A percentile compares a stretch with the other conserved stretches of the same genome.
These are phyloP conservation scores for Aspergillus asperescens DNA, from an alignment of 495 filamentous ascomycete species.

Conservation along the genomic window DNA sequence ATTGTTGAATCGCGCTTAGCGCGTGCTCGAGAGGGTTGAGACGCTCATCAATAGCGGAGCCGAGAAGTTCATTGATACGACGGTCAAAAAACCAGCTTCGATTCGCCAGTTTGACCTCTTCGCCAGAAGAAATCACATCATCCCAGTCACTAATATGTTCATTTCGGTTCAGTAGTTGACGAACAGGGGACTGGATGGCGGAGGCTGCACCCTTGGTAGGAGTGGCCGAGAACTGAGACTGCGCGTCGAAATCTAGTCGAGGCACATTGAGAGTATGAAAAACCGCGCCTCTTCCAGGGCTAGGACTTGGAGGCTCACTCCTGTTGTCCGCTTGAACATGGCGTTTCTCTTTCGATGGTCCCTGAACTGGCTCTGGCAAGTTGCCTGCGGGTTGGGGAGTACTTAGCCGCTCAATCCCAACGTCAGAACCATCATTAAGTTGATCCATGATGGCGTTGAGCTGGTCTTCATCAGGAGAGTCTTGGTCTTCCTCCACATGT, in stretches of 20 bases:
- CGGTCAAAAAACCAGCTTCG: slow-evolving; percentile 79
- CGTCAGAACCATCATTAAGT: slow-evolving; percentile 65
- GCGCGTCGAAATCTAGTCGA: slow-evolving; percentile 40
- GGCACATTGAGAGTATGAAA: slow-evolving; percentile 42
- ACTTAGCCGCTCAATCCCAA: slow-evolving; percentile 60
- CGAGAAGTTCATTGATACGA: slow-evolving; percentile 79
- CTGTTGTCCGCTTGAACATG: slow-evolving; percentile 52
- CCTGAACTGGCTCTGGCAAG: slow-evolving; percentile 32
- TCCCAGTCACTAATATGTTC: slow-evolving; percentile 85
- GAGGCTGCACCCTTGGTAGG: slow-evolving; percentile 36
- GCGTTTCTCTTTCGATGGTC: slow-evolving; percentile 51
- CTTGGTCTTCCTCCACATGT: slow-evolving; percentile 22
- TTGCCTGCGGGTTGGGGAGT: slow-evolving; percentile 43
- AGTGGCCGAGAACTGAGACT: slow-evolving; percentile 36
- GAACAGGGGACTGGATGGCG: slow-evolving; percentile 51
- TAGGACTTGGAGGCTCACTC: slow-evolving; percentile 73
- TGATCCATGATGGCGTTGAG: slow-evolving; percentile 84
- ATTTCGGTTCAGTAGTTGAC: slow-evolving; percentile 61
- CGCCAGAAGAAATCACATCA: slow-evolving; percentile 72
- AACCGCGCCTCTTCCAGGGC: slow-evolving; percentile 54
- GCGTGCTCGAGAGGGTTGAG: slow-evolving; percentile 73
- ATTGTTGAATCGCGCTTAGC: slow-evolving; percentile 68
- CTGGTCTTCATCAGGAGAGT: slow-evolving; percentile 63
- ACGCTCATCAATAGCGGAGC: slow-evolving; percentile 66
- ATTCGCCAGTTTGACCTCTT: slow-evolving; percentile 72